Conservation (phyloP, 2,329 filamentous ascomycete species). For the Sarocladium brachiariae region DNA sequence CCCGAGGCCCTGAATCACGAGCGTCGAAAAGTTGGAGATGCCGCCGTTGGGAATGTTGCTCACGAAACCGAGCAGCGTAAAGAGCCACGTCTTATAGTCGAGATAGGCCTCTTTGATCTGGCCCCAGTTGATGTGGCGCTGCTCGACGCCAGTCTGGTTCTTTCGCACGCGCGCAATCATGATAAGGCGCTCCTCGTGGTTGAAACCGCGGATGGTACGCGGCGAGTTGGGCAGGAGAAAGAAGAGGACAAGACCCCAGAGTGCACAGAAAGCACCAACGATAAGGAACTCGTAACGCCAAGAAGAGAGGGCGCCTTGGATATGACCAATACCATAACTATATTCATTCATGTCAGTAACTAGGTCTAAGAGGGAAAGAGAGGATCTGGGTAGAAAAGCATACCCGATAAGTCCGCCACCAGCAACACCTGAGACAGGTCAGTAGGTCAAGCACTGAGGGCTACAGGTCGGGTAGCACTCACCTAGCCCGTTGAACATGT, state of each 20-base stretch:
- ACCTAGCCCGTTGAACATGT: constrained; percentile 50
- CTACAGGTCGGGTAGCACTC: too few species aligned
- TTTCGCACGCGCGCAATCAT: constrained; percentile 47
- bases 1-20: constrained; percentile 50
- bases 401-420: constrained; percentile 41
- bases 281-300: constrained; percentile 66
- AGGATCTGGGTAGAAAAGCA: not conserved
- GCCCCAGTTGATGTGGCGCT: constrained; percentile 45
- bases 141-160: constrained; percentile 54
- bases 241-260: constrained; percentile 53
- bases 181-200: constrained; percentile 42
- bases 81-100: constrained; percentile 54
- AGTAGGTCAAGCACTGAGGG: too few species aligned
- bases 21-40: constrained; percentile 51
- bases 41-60: constrained; percentile 51
- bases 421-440: constrained; percentile 27
- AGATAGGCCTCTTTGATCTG: constrained; percentile 49
- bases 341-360: constrained; percentile 35
- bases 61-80: constrained; percentile 46
- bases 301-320: constrained; percentile 45
- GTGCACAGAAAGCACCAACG: constrained; percentile 49
- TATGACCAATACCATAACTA: constrained; percentile 46
- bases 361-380: constrained; percentile 3
- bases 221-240: constrained; percentile 52
- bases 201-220: constrained; percentile 45